Conservation (phyloP, 78 protist species). For the Dictyostelium brefeldianum region DNA sequence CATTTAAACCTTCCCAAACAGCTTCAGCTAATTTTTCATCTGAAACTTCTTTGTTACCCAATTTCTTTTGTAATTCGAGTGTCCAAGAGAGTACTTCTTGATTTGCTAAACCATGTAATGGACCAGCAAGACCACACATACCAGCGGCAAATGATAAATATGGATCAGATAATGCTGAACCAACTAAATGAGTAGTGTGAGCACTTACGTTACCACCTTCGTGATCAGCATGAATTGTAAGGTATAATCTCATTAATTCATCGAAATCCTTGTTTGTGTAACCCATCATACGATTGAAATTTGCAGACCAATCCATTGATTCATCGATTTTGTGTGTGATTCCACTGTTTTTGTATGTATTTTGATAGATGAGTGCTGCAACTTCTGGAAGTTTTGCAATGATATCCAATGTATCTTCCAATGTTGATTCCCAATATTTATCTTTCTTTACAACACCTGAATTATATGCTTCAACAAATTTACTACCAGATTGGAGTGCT, state of each 20-base stretch:
- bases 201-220: constrained; percentile 98
- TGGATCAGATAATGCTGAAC: constrained; percentile 98
- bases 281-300: constrained; percentile 94
- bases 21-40: constrained; percentile 87
- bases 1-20: constrained; percentile 95
- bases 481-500: constrained; percentile 89
- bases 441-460: constrained; percentile 91
- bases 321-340: constrained; percentile 80
- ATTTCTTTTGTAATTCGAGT: constrained; percentile 32
- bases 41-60: constrained; percentile 71
- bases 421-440: constrained; percentile 94
- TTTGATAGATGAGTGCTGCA: constrained; percentile 96
- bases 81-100: constrained; percentile 95
- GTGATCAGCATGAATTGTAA: constrained; percentile 98
- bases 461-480: constrained; percentile 94
- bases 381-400: constrained; percentile 96
- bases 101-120: constrained; percentile 98
- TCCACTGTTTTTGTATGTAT: constrained; percentile 78
- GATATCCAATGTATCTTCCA: constrained; percentile 95
- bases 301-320: constrained; percentile 93
- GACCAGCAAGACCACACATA: constrained; percentile 98
- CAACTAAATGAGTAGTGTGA: constrained; percentile 98
- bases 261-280: constrained; percentile 82
- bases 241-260: constrained; percentile 97
- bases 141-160: constrained; percentile 96